phyloP scores from a whole-genome alignment of 2,329 filamentous ascomycete genomes.

The Fusarium xyrophilum region DNA sequence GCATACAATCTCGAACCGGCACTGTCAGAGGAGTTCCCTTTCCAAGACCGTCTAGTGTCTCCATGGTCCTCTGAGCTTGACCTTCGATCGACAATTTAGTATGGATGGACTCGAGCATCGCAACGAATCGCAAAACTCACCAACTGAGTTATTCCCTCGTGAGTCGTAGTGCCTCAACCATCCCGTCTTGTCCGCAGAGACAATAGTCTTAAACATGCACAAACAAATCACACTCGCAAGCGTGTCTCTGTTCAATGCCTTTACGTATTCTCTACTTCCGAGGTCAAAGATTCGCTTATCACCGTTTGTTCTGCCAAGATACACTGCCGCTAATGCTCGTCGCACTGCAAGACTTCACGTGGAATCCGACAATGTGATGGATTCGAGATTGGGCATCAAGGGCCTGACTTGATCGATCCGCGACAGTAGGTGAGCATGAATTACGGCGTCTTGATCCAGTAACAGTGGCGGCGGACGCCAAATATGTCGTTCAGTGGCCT shows the following conservation, averaged over 20 bases:
- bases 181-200: slow-evolving; percentile 11
- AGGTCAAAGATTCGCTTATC: neutral
- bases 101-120: fast-evolving
- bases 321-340: slow-evolving; percentile 8
- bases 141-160: slow-evolving; percentile 11
- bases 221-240: slow-evolving; percentile 18
- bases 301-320: slow-evolving; percentile 12
- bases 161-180: slow-evolving; percentile 16
- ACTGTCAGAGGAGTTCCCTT: slow-evolving; percentile 13
- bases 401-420: slow-evolving; percentile 5
- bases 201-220: slow-evolving; percentile 15
- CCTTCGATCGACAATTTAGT: neutral
- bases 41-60: neutral
- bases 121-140: fast-evolving
- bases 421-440: slow-evolving; percentile 7
- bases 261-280: neutral
- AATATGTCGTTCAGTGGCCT: neutral
- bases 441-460: neutral
- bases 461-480: neutral
- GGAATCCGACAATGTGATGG: neutral
- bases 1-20: slow-evolving; percentile 20
- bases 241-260: neutral
- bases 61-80: slow-evolving; percentile 5
- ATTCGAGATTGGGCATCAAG: neutral
- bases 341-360: slow-evolving; percentile 1